Base-by-base conservation (phyloP, 2,329 filamentous ascomycete genomes). In the Cladosporium sp. region DNA sequence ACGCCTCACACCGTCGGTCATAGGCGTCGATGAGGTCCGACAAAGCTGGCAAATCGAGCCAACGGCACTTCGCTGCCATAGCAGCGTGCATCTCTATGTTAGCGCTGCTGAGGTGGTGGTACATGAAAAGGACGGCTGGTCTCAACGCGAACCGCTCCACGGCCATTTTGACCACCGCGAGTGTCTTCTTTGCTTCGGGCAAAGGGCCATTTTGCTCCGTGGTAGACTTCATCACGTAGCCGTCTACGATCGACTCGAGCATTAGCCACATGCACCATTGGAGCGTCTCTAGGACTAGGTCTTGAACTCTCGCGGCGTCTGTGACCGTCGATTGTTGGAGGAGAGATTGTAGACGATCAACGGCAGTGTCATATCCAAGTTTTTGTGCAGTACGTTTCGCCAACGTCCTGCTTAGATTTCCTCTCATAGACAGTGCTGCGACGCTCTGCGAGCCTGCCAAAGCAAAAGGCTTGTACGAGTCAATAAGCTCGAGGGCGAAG, bases 381-480 rank as follows among this genome's bases (percentile, higher is more conserved):
- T 61, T 39, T 6, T 62, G 30, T 3, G 66, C 67, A 1, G 57
- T 61, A 6, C 53, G 36, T n/a, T 66, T 64, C 16, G 64, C 65
- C 21, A 66, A 34, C 1, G 64, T 58, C 5, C 61, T 58, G 26
- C 63, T 65, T 8, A 68, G 30, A 8, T 60, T 56, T 14, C 63
- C 64, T 39, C 58, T 68, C 14, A 69, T 34, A 7, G 66, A 63
- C 18, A 53, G 32, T 5, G 66, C 26, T 13, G 66, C 67, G n/a
- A 67, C 58, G 16, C 34, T 46, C 13, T 25, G 66, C 8, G 34
- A 39, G 5, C 32, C 58, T 18, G 66, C 60, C 0, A 69, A 18
- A 16, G 65, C 56, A 25, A 63, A 6, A n/a, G 67, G 67, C 30
- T 60, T 62, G 58, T 69, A 69, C 32, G 28, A 57, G 1, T 61